Conservation (phyloP, 345 rosid species). For the Eucalyptus guilfoylei region DNA sequence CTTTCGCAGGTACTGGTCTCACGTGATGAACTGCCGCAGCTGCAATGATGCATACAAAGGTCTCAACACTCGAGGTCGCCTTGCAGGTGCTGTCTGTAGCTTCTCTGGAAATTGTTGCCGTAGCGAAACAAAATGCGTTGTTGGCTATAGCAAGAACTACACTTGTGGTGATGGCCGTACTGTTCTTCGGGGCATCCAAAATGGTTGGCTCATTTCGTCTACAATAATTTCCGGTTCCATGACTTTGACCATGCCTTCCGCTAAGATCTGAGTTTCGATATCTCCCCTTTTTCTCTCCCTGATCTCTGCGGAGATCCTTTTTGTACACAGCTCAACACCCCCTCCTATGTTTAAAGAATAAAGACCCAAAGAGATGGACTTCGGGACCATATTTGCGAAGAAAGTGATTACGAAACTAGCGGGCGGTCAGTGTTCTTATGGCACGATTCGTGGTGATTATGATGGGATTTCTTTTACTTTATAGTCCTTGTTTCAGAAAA, state of each 20-base stretch:
- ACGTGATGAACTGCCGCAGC: slow-evolving; percentile 70
- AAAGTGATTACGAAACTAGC: neutral
- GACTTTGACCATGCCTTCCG: slow-evolving; percentile 66
- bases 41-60: slow-evolving; percentile 49
- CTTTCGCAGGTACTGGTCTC: slow-evolving; percentile 60
- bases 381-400: neutral
- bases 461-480: neutral
- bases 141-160: slow-evolving; percentile 21
- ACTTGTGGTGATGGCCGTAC: slow-evolving; percentile 25
- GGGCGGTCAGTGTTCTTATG: neutral
- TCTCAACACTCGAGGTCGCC: slow-evolving; percentile 41
- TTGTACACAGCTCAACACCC: neutral
- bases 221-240: slow-evolving; percentile 61
- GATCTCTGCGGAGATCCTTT: neutral
- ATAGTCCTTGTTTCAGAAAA: neutral
- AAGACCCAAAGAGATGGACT: neutral
- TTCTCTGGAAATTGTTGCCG: slow-evolving; percentile 40
- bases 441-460: neutral
- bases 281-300: neutral
- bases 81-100: slow-evolving; percentile 42
- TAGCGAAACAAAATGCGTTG: slow-evolving; percentile 25
- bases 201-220: slow-evolving; percentile 61
- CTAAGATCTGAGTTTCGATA: neutral
- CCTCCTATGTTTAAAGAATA: neutral
- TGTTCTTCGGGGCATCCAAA: slow-evolving; percentile 57